Evolutionary conservation across 2,329 filamentous ascomycete genomes (phyloP), one percentile per base, ranked within the genome.

Genomic region (Fusarium pseudonygamai): DNA sequence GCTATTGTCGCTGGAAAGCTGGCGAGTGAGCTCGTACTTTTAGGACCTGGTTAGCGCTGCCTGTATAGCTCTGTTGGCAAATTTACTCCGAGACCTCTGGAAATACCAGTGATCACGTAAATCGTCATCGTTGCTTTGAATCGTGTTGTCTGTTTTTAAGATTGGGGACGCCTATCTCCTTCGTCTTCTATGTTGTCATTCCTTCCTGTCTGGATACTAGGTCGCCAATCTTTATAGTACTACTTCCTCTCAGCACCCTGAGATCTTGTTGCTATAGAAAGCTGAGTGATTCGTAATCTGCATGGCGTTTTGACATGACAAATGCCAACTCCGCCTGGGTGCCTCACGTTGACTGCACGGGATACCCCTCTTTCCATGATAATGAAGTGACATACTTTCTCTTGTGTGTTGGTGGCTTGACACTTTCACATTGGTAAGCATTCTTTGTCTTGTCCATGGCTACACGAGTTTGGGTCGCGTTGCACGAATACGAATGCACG

Each of bases 31-130:
- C 30, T 52, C 47, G 16, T 52, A 52, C 47, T 52, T 9, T 49
- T 7, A 0, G 1, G 7, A n/a, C 1, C 0, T 6, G 0, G 5
- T 49, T n/a, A 49, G 28, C 15, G 11, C 15, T 3, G 0, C 18
- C 15, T 32, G 16, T n/a, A 11, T 18, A n/a, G 22, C 14, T 7
- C 11, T 3, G 3, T 7, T 13, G 10, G 10, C 0, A 13, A 11
- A 6, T 16, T 1, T 11, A 26, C 47, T 10, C 47, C 47, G 13
- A 52, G 47, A 13, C 47, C 47, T 36, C 30, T 26, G 2, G 47
- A 36, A 26, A 52, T 36, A 34, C 47, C 47, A 4, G 47, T 52
- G 16, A 52, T 26, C 47, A 52, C 30, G 47, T 52, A 52, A 34
- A 36, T 52, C 12, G 47, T n/a, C 47, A 52, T 52, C 0, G 4